Conservation (phyloP, 306 rosid genomes). For the Fagus crenata region DNA sequence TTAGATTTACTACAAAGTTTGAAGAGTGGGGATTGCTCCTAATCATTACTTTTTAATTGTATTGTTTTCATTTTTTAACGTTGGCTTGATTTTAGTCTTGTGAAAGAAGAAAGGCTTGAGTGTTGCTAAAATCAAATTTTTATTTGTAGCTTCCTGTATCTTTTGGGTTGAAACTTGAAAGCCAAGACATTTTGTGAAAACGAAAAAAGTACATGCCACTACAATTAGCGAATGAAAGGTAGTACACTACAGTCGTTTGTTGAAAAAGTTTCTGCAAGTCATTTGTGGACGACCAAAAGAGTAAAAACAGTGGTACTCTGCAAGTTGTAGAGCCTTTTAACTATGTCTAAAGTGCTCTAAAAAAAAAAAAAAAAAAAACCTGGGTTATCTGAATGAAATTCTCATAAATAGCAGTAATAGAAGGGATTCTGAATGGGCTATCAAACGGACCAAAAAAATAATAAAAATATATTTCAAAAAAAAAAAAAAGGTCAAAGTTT, state of each 20-base stretch:
- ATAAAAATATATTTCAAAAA: too few species aligned
- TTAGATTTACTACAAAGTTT: constrained; percentile 73
- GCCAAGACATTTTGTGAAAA: neutral
- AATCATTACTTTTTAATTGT: neutral
- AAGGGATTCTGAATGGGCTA: too few species aligned
- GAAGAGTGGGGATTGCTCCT: constrained; percentile 64
- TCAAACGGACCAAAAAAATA: too few species aligned
- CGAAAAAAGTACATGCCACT: neutral
- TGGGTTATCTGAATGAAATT: too few species aligned
- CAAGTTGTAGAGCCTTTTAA: too few species aligned
- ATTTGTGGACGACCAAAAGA: too few species aligned
- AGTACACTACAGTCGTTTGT: neutral
- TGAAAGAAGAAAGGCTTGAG: neutral
- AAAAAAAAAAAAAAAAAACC: too few species aligned
- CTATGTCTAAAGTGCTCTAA: too few species aligned
- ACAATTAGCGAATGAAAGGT: neutral
- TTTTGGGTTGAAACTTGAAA: neutral
- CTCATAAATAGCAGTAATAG: too few species aligned
- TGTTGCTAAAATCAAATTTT: neutral
- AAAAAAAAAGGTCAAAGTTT: too few species aligned
- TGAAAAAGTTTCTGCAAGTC: neutral
- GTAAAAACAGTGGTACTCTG: too few species aligned
- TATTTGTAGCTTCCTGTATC: neutral
- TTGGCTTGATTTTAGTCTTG: neutral
- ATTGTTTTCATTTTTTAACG: neutral